phyloP scores from a whole-genome alignment of 2,329 filamentous ascomycete species.

The Sporothrix schenckii region DNA sequence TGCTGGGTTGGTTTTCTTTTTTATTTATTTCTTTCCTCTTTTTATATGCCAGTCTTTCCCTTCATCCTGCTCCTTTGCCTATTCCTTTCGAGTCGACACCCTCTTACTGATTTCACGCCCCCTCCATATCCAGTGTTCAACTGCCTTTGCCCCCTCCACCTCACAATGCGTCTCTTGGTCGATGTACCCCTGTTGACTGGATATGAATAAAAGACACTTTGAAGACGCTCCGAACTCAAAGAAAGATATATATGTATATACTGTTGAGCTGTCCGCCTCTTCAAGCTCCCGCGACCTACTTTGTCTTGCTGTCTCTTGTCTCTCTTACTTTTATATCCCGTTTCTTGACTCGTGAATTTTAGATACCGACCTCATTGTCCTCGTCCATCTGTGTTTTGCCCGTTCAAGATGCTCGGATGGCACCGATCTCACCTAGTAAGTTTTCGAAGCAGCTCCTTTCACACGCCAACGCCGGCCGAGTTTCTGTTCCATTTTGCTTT shows the following conservation, averaged over 20 bases:
- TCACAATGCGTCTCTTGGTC: conserved; percentile 22
- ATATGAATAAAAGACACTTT: conserved; percentile 14
- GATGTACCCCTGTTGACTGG: conserved; percentile 26
- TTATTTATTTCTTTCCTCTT: neutral
- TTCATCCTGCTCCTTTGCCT: neutral
- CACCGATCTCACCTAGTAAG: neutral
- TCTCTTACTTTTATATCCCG: conserved; percentile 16
- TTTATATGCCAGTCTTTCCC: conserved; percentile 1
- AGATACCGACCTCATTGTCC: neutral
- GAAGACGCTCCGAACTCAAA: neutral
- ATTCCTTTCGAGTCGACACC: neutral
- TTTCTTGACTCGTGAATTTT: conserved; percentile 7
- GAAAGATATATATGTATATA: neutral
- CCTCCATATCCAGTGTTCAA: conserved; percentile 23
- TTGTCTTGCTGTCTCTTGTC: conserved; percentile 9
- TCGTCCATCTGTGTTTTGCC: neutral
- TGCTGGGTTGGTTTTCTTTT: neutral
- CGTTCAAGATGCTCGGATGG: neutral
- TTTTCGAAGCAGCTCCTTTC: neutral
- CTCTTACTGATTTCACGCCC: conserved; percentile 18
- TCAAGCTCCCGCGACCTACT: conserved; percentile 6
- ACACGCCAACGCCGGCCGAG: neutral
- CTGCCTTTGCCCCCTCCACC: conserved; percentile 7
- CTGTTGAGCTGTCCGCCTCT: neutral
- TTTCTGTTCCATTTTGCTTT: neutral